Evolutionary conservation across 345 rosid species (phyloP), one percentile per base, ranked within the genome.

Genomic region (Mangifera indica): DNA sequence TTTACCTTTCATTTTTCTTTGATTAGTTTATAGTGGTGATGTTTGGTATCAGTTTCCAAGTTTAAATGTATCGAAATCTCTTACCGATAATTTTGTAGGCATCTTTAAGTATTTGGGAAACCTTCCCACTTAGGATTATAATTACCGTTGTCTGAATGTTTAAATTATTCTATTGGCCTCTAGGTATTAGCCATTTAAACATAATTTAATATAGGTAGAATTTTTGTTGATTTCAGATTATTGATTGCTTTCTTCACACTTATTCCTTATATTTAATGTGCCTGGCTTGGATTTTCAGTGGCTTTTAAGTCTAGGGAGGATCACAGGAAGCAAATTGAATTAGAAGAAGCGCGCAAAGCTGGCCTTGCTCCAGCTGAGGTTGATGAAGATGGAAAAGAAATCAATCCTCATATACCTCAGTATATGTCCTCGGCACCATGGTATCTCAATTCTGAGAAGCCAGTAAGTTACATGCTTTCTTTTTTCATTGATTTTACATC

Each of bases 361-460:
- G 93, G 93, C 66, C 91, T 89, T 51, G 93, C 93, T 0, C 89
- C 91, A 1, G 91, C 89, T 49, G 91, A 89, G 83, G 82, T 88
- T 24, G 91, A 88, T 53, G 93, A 84, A 54, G 85, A 84, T 89
- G 88, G 89, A 45, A 89, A 85, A 66, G 87, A 87, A 63, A 78
- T 87, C 51, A 87, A 88, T 78, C 90, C 85, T 70, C 91, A 79
- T 71, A 89, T 89, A 48, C 93, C 93, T 0, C 93, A 88, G 84
- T 87, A 88, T 63, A 87, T 88, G 87, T 89, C 87, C 0, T 88
- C 85, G 56, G 86, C 87, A 7, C 82, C 80, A 26, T 81, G 92
- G 84, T 81, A 79, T 76, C 92, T 91, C 42, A 87, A 91, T 71
- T 81, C 89, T 2, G 89, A 90, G 74, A 84, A 84, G 71, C 96